Evolutionary conservation across 495 filamentous ascomycete species (phyloP), one percentile per base, ranked within the genome.

Genomic region (Hypoxylon crocopeplum): DNA sequence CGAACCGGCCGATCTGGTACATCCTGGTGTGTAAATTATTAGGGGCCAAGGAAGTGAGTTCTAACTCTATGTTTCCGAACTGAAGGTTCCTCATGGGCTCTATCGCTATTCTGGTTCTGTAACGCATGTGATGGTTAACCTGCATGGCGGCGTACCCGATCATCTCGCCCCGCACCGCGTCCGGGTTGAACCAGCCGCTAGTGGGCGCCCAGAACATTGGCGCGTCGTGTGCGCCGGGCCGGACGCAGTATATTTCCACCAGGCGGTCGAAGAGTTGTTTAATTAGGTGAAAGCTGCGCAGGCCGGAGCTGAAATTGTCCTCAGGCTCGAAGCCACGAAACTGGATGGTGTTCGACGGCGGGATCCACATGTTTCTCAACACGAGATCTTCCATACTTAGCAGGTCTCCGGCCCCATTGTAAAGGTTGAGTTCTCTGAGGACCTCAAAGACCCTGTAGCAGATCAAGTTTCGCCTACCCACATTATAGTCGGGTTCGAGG

Each of bases 111-210:
- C 59, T 33, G 2, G 62, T 64, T 0, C 7, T 40, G 15, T 42
- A 48, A 0, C 41, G 7, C 48, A 66, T 50, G 2, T 3, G 2
- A 2, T 13, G 20, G 10, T 58, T 51, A 5, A 47, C 13, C 8
- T 36, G 17, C 19, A 42, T 25, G 7, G 55, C 33, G 0, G 52
- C 41, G 7, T 45, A 19, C 4, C 62, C 62, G 5, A 64, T 61
- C 66, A 69, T 66, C 10, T 58, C 46, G 2, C 27, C 7, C 1
- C 66, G 54, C 21, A 66, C 62, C 4, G 24, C 12, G 12, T 66
- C 66, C 10, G 47, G 41, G 37, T 64, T 55, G 22, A 69, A 69
- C 38, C 30, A 69, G 5, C 56, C 59, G 7, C 2, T 11, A 3
- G 41, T 13, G 2, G 42, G 19, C 2, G 0, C 16, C 55, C 54